Base-by-base conservation (phyloP, 169 alveolate genomes). In the Besnoitia besnoiti region DNA sequence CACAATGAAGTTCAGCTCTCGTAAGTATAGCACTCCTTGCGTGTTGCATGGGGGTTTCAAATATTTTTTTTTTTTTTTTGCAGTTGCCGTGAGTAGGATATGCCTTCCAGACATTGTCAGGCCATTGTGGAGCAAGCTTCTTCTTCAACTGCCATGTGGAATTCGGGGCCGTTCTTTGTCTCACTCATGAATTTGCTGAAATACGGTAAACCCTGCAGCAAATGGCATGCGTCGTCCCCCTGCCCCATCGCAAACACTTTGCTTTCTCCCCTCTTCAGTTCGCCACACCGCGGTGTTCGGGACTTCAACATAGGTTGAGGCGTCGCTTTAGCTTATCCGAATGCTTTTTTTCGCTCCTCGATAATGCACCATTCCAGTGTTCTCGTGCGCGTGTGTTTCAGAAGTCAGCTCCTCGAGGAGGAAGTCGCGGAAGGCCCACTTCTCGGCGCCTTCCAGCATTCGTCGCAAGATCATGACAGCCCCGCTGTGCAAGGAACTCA, bases 381-480 rank as follows among this genome's bases (percentile, higher is more conserved):
- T n/a, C n/a, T n/a, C n/a, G n/a, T n/a, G n/a, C 5, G 59, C 40
- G 33, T 40, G 50, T 59, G 21, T 39, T 39, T 67, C 95, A 89
- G 95, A 84, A 80, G 97, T 95, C 62, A 51, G 94, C 89, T 85
- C 94, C 49, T 97, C 98, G 89, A 96, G 99, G 84, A 95, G 99
- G 95, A 99, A 98, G 98, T 95, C 98, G 92, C 98, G 99, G 96
- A 98, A 99, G 97, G 98, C 99, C 93, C 99, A 98, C 96, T 99
- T 99, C 97, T 96, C 99, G 35, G 99, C 99, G 85, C 99, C 99
- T 39, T 98, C 99, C 49, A 97, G 98, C 96, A 96, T 98, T 92
- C 98, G 99, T 95, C 97, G 99, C 94, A 98, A 97, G 96, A 96
- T 99, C 92, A 99, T 99, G 99, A 97, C 99, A 93, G 98, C 99